phyloP scores from a whole-genome alignment of 2,329 filamentous ascomycete genomes.

The Hypoxylon sp. region DNA sequence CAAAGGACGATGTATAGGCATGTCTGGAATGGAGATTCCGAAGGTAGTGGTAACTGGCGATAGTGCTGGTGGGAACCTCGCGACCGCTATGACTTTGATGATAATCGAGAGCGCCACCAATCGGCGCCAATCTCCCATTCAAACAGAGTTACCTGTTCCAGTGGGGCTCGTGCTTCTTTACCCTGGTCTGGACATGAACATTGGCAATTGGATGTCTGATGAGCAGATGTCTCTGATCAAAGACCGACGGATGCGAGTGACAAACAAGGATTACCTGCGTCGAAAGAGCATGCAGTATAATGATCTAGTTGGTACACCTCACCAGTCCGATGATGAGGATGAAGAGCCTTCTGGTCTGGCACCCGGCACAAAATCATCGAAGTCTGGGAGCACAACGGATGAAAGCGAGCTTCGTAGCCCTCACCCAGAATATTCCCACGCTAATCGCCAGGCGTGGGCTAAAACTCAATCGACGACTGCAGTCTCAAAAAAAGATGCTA shows the following conservation, averaged over 20 bases:
- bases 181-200: slow-evolving; percentile 94
- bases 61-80: slow-evolving; percentile 86
- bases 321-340: slow-evolving; percentile 82
- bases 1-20: slow-evolving; percentile 80
- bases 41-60: slow-evolving; percentile 83
- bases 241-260: slow-evolving; percentile 82
- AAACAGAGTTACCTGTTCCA: slow-evolving; percentile 77
- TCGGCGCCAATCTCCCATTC: slow-evolving; percentile 68
- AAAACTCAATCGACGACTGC: slow-evolving; percentile 46
- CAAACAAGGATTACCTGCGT: slow-evolving; percentile 82
- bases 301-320: slow-evolving; percentile 85
- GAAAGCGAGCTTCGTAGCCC: slow-evolving; percentile 53
- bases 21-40: slow-evolving; percentile 76
- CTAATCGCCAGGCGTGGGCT: slow-evolving; percentile 59
- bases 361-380: slow-evolving; percentile 36
- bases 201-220: slow-evolving; percentile 99
- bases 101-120: slow-evolving; percentile 81
- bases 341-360: slow-evolving; percentile 59
- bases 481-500: slow-evolving; percentile 40
- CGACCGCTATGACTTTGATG: slow-evolving; percentile 87
- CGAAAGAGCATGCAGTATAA: slow-evolving; percentile 93
- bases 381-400: slow-evolving; percentile 39
- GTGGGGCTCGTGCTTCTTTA: slow-evolving; percentile 90
- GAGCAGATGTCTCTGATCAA: slow-evolving; percentile 96
- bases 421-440: slow-evolving; percentile 67